Evolutionary conservation across 2,329 filamentous ascomycete species (phyloP).

Genomic region (Fusarium sp.): DNA sequence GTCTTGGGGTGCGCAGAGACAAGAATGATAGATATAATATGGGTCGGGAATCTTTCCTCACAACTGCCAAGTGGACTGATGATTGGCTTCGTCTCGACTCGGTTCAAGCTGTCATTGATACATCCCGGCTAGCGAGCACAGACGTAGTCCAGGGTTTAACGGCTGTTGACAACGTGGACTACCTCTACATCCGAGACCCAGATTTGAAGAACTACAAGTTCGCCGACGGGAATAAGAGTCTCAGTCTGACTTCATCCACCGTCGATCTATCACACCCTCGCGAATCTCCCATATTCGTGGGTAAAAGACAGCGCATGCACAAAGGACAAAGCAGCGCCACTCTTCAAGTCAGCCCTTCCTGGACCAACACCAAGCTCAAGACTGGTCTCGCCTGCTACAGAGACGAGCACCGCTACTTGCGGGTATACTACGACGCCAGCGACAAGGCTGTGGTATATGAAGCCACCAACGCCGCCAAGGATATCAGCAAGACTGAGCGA

Average conservation of each 20-base stretch:
- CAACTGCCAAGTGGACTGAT: slow-evolving; percentile 7
- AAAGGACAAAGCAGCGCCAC: slow-evolving; percentile 4
- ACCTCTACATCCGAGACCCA: slow-evolving; percentile 18
- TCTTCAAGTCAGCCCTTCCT: not conserved
- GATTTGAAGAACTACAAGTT: slow-evolving; percentile 13
- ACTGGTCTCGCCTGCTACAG: not conserved
- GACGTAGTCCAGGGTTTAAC: not conserved
- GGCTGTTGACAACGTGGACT: slow-evolving; percentile 8
- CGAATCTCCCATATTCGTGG: slow-evolving; percentile 12
- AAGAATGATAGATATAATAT: slow-evolving; percentile 12
- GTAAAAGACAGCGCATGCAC: slow-evolving; percentile 17
- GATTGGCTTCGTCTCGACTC: slow-evolving; percentile 13
- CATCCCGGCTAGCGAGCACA: not conserved
- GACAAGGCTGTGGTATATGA: not conserved
- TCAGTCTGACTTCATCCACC: not conserved
- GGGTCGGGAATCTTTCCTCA: slow-evolving; percentile 17
- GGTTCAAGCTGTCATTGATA: not conserved
- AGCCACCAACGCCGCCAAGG: slow-evolving; percentile 4
- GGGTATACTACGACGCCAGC: not conserved
- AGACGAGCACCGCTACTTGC: slow-evolving; percentile 19
- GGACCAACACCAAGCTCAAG: not conserved
- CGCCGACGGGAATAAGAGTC: not conserved
- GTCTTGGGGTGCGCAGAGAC: slow-evolving; percentile 18
- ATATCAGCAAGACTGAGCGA: not conserved
- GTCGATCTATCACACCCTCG: slow-evolving; percentile 7